Base-by-base conservation (phyloP, 192 early-diverging fungal species). In the Coemansia sp. region DNA sequence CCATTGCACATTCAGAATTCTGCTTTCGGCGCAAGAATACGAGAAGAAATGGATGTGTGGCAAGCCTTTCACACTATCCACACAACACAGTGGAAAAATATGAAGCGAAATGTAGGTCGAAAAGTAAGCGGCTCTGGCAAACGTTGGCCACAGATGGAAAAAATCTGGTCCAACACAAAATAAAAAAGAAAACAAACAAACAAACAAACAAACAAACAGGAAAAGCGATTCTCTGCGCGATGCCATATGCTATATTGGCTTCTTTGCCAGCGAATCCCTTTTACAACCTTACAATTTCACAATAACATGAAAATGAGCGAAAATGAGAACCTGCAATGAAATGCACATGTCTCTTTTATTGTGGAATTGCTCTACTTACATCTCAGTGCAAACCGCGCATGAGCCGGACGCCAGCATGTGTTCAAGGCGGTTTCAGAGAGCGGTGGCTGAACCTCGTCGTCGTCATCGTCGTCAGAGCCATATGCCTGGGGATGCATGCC, bases 311-410 rank as follows among this genome's bases (percentile, higher is more conserved):
- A 20, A 54, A 54, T 22, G 44, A 12, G 44, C 5, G 20, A n/a
- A n/a, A 53, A 17, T n/a, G 20, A 53, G 63, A 17, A 17, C n/a
- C 0, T 11, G 44, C 46, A 39, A 59, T 67, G 44, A 32, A 38
- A 46, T 59, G 65, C 65, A 46, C 20, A 41, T 40, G 37, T 17
- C 20, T 32, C 5, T 13, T 32, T 32, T 41, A 25, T 32, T 43
- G 61, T 62, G 61, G 11, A 43, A 14, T 62, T 62, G 45, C 54
- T 14, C 17, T 55, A 83, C 80, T 77, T 83, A 83, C 80, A 83
- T 66, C 80, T 54, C 61, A 83, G 40, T 13, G 80, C 80, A 61
- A 83, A 83, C 19, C 75, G 71, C 56, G 80, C 80, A 64, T 83
- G 80, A 63, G 75, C 80, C 14, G 80, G 69, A 4, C 72, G 75